These are phyloP conservation scores for Tetrahymena malaccensis DNA, from an alignment of 73 alveolate species.

Conservation along the genomic window DNA sequence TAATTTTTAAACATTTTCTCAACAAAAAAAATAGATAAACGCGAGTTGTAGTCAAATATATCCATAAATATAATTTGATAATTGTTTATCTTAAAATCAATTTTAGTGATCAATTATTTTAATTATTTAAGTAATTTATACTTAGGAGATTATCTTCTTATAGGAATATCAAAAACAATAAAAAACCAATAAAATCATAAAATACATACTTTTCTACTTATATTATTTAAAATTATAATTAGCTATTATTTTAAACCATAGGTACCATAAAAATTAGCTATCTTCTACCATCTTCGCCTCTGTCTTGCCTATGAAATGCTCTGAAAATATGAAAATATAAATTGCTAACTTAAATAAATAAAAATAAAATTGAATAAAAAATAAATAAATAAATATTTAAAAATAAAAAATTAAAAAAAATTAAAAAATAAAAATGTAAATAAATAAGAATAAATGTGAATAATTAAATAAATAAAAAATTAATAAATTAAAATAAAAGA, in stretches of 20 bases:
- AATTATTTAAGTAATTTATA: not conserved
- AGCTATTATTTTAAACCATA: not conserved
- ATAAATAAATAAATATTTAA: too few species aligned
- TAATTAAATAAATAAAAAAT: too few species aligned
- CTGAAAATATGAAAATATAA: not conserved
- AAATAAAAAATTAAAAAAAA: too few species aligned
- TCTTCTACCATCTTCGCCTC: conserved; percentile 1
- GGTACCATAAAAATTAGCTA: not conserved
- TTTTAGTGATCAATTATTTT: not conserved
- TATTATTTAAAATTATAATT: not conserved
- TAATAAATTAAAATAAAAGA: too few species aligned
- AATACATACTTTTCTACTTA: not conserved
- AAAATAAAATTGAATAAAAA: too few species aligned
- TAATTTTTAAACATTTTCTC: not conserved
- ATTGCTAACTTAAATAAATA: not conserved
- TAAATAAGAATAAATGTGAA: too few species aligned
- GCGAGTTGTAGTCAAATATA: not conserved
- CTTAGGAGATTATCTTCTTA: not conserved
- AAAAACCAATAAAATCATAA: not conserved
- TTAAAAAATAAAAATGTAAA: too few species aligned
- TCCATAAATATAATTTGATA: not conserved
- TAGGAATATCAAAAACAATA: not conserved
- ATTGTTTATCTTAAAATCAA: not conserved
- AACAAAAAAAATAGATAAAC: not conserved
- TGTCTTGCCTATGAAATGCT: not conserved